A percentile compares a stretch with the other conserved stretches of the same genome.
Conservation (phyloP, 768 basidiomycete genomes). For the Steccherinum ochraceum region DNA sequence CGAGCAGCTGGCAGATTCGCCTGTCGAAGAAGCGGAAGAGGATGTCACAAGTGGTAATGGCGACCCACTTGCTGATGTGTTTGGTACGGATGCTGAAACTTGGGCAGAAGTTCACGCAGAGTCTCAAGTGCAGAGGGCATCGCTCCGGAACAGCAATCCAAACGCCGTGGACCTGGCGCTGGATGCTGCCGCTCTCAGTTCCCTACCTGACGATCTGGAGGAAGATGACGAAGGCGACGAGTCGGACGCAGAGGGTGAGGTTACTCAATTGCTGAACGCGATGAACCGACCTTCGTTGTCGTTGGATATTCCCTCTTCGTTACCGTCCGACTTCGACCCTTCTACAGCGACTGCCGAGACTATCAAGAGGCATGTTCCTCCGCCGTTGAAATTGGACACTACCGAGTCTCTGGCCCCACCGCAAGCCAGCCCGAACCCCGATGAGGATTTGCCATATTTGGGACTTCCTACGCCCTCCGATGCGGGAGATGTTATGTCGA, state of each 20-base stretch:
- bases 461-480: neutral
- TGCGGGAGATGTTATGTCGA: constrained; percentile 11
- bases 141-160: constrained; percentile 30
- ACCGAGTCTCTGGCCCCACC: constrained; percentile 28
- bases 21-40: constrained; percentile 35
- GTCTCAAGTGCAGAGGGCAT: constrained; percentile 13
- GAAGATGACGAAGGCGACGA: constrained; percentile 28
- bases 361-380: constrained; percentile 41
- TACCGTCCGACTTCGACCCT: constrained; percentile 24
- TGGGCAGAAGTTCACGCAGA: constrained; percentile 50
- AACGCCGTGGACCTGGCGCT: constrained; percentile 49
- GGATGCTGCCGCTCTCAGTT: constrained; percentile 33
- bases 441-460: constrained; percentile 43
- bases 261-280: constrained; percentile 18
- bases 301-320: constrained; percentile 33
- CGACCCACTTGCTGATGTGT: constrained; percentile 57
- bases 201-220: constrained; percentile 18
- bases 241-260: constrained; percentile 33
- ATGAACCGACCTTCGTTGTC: constrained; percentile 24
- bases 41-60: constrained; percentile 29
- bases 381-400: constrained; percentile 39
- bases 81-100: constrained; percentile 59
- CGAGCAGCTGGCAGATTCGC: constrained; percentile 11
- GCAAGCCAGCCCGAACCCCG: constrained; percentile 29
- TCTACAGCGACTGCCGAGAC: constrained; percentile 27